Percentiles rank a stretch among this genome's conserved stretches.
These are phyloP conservation scores for Kwoniella shandongensis DNA, from an alignment of 768 basidiomycete species.

Conservation along the genomic window DNA sequence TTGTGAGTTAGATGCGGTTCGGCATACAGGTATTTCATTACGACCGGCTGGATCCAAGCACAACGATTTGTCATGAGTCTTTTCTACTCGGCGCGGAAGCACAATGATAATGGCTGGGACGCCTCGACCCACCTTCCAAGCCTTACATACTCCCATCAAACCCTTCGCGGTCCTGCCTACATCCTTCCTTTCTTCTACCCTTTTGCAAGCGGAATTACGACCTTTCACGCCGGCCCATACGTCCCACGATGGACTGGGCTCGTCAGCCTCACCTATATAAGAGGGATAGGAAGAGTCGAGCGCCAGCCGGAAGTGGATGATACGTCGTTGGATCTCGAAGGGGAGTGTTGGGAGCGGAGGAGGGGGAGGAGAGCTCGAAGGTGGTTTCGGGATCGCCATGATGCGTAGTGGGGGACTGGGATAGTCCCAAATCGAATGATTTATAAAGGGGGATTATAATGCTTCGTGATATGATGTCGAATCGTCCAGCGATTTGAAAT, in stretches of 20 bases:
- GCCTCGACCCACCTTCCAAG: conserved; percentile 47
- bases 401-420: too few relatives aligned
- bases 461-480: too few relatives aligned
- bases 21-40: conserved; percentile 37
- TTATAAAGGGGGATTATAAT: too few relatives aligned
- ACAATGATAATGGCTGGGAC: too few relatives aligned
- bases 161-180: conserved; percentile 21
- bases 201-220: background rate
- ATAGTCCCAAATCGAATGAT: too few relatives aligned
- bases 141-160: conserved; percentile 44
- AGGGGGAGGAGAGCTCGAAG: conserved; percentile 6
- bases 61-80: background rate
- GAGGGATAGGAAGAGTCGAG: conserved; percentile 21
- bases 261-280: background rate
- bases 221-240: conserved; percentile 26
- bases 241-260: conserved; percentile 18
- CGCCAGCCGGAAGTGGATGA: conserved; percentile 32
- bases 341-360: conserved; percentile 24
- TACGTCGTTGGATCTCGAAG: conserved; percentile 38
- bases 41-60: conserved; percentile 23
- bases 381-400: background rate
- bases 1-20: conserved; percentile 29
- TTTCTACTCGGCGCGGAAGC: too few relatives aligned
- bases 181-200: conserved; percentile 24
- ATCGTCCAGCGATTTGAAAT: too few relatives aligned